Evolutionary conservation across 352 stramenopile genomes (phyloP), one percentile per base, ranked within the genome.

Genomic region (Pythium insidiosum): DNA sequence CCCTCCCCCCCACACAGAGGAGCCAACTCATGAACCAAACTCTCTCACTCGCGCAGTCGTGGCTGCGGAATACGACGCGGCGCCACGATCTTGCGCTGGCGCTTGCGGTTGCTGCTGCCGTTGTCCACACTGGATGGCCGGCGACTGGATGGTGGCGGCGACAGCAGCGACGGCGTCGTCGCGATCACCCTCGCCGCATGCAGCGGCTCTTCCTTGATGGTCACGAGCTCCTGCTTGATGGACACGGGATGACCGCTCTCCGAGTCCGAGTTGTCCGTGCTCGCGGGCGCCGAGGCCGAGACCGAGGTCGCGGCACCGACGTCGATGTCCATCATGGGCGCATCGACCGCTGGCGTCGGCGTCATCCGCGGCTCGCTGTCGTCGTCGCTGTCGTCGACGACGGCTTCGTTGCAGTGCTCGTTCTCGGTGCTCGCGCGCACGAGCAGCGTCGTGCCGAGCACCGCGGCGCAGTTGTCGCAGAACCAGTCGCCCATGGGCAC

Each of bases 401-500:
- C 50, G 7, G 43, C 34, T 20, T 69, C 56, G 16, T 44, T 31
- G 19, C 56, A 67, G 28, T 60, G 49, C 29, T 22, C 22, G 43
- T 70, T 68, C 50, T 73, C 59, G 4, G 41, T 34, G 31, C 60
- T 68, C 21, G 19, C 12, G 7, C 29, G 30, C 3, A 47, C 24
- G 15, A 42, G 39, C 13, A 46, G 15, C 10, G 23, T 58, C 23
- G 53, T 53, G 34, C 46, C 56, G 18, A 74, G 24, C 12, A 59
- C 52, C 6, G 34, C 10, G 4, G 61, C 52, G 40, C 74, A 87
- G 24, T 63, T 31, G 18, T 30, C 19, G 36, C 75, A 88, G 42
- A 70, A 88, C 72, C 72, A 88, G 47, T 88, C 73, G 46, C 63
- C 57, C 34, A 61, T 63, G 13, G 63, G 66, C 21, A 79, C 30